Evolutionary conservation across 2,329 filamentous ascomycete species (phyloP), one percentile per base, ranked within the genome.

Genomic region (Hirsutella minnesotensis): DNA sequence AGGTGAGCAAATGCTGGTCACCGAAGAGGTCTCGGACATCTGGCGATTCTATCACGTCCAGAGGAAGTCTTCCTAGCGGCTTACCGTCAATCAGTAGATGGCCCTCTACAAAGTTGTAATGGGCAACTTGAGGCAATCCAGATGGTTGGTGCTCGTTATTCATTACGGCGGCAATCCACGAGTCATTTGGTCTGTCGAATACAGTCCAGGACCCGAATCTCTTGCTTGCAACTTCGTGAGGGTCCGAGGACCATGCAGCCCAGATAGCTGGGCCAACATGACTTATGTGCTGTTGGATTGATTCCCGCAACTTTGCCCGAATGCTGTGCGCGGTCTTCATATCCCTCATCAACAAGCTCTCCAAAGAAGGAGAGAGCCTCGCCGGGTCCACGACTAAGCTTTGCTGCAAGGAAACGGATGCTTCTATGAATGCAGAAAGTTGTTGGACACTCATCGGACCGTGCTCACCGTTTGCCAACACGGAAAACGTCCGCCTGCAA

Each of bases 1-100:
- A 73, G 0, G 70, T 72, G 1, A 68, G 63, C 0, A 81, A 63
- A 22, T 63, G 62, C 13, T 72, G 67, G 2, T 67, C 57, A 0
- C 72, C 72, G 49, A 84, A 81, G 0, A 84, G 61, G 3, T 68
- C 61, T 5, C 58, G 54, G 8, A 81, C 60, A 2, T 56, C 51
- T 1, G 45, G 38, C 1, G 67, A 61, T 3, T 70, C 52, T 16
- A 65, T 66, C 36, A 75, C 70, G 2, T 71, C 59, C 1, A 63
- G 51, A 0, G 80, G 79, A 0, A 83, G 63, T 12, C 69, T 73
- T 0, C 63, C 51, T 2, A 61, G 42, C 2, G 64, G 49, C 40
- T 55, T 54, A 13, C 54, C 48, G 41, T 69, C 58, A 0, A 71
- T 53, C 0, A 68, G 38, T 0, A 70, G 42, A 39, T 58, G 56